Evolutionary conservation across 1,284 basidiomycete species (phyloP), one percentile per base, ranked within the genome.

Genomic region (Schizophyllum amplum): DNA sequence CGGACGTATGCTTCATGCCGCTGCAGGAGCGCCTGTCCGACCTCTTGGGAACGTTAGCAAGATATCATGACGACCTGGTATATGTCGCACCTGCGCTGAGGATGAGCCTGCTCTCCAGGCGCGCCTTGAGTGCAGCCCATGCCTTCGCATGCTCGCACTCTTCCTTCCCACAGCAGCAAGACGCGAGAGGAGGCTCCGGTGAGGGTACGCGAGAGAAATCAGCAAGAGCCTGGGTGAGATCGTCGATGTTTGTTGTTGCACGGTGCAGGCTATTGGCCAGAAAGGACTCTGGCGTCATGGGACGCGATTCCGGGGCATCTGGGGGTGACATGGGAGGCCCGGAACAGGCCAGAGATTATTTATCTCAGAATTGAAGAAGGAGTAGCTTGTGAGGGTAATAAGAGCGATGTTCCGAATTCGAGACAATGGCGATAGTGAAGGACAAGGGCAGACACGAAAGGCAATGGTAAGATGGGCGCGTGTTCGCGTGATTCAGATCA

Each of bases 11-110:
- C 89, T 71, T 96, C 94, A 68, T 94, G 92, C 60, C 88, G 79
- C 66, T 90, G 84, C 52, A 98, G 71, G 51, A 98, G 73, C 1
- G 94, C 94, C 70, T 94, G 91, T 1, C 95, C 95, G 52, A 98
- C 88, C 75, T 97, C 94, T 93, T 63, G 23, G 54, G 54, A 17
- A 46, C 23, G 17, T 22, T 17, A 51, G 46, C 52, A 55, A 58
- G 56, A 22, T 51, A 60, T 26, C 51, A n/a, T 49, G 58, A 46
- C n/a, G n/a, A 4, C 33, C 27, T 7, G 17, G 24, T 20, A 50
- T 23, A 24, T 51, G 21, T 23, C 47, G 54, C 66, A 93, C 92
- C 90, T 67, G 90, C 92, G 69, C 90, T 92, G 51, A 94, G 76
- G 58, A 87, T 82, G 60, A 94, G 75, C 61, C 88, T 77, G 60